phyloP scores from a whole-genome alignment of 2,329 filamentous ascomycete species.

The Eurotiales sp. region DNA sequence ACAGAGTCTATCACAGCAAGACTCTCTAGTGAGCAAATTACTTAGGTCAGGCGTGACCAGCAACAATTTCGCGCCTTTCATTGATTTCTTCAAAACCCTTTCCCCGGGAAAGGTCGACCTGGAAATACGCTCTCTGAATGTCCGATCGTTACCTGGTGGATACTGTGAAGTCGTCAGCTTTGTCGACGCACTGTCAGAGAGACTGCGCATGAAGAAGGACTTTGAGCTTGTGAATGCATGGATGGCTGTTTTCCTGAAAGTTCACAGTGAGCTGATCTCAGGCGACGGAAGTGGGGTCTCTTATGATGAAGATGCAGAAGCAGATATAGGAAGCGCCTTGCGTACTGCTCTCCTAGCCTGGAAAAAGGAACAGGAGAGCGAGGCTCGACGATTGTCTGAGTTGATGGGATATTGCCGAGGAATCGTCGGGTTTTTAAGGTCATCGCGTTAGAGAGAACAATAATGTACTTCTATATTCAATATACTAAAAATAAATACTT shows the following conservation, averaged over 20 bases:
- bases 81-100: constrained; percentile 75
- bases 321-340: constrained; percentile 49
- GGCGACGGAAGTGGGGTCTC: constrained; percentile 23
- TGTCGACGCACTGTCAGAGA: constrained; percentile 70
- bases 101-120: constrained; percentile 83
- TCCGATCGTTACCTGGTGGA: constrained; percentile 32
- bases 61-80: constrained; percentile 63
- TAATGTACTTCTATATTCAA: neutral
- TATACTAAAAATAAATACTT: neutral
- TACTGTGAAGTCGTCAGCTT: constrained; percentile 74
- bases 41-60: constrained; percentile 46
- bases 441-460: constrained; percentile 34
- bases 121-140: constrained; percentile 76
- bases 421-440: constrained; percentile 76
- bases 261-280: constrained; percentile 65
- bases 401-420: constrained; percentile 85
- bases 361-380: constrained; percentile 68
- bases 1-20: constrained; percentile 27
- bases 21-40: constrained; percentile 45
- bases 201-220: constrained; percentile 67
- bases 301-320: constrained; percentile 26
- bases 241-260: constrained; percentile 89
- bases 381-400: constrained; percentile 66
- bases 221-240: constrained; percentile 94
- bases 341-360: constrained; percentile 62